Evolutionary conservation across 768 basidiomycete genomes (phyloP), one percentile per base, ranked within the genome.

Genomic region (Mycena floridula): DNA sequence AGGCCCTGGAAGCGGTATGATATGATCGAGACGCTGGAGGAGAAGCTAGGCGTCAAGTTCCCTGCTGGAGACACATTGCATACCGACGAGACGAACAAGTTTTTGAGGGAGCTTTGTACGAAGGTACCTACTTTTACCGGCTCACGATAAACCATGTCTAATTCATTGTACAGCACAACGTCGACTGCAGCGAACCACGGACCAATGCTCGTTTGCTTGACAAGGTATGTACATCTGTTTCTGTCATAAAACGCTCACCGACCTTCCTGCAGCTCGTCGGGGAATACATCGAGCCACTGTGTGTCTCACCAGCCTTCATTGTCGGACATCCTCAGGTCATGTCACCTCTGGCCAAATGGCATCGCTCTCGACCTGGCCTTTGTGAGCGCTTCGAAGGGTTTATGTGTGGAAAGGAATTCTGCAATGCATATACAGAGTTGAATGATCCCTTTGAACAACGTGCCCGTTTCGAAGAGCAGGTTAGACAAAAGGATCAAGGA

Each of bases 331-430:
- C 96, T 13, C 94, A 98, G 71, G 91, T 98, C 53, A 99, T 99
- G 96, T 97, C 95, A 0, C 96, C 96, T 3, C 82, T 99, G 26
- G 96, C 96, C 64, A 99, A 99, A 72, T 90, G 88, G 79, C 94
- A 98, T 64, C 89, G 96, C 51, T 89, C 89, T n/a, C 82, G 90
- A 32, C 90, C 93, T 0, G 96, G 96, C 28, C 76, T 99, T 20
- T 98, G 96, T 65, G 96, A 99, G 65, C 92, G 96, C n/a, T 99
- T 99, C 70, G 96, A 99, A 64, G 91, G 82, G 7, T 99, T 99
- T 79, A 79, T 99, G 77, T 95, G 92, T 43, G 91, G 91, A 47
- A 94, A 96, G 75, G 95, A 97, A 67, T 83, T 98, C 65, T 94
- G 91, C 74, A 98, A 99, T 58, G 95, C 96, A 20, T 99, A 99